Conservation (phyloP, 305 asterid species). For the Solanum chacoense region DNA sequence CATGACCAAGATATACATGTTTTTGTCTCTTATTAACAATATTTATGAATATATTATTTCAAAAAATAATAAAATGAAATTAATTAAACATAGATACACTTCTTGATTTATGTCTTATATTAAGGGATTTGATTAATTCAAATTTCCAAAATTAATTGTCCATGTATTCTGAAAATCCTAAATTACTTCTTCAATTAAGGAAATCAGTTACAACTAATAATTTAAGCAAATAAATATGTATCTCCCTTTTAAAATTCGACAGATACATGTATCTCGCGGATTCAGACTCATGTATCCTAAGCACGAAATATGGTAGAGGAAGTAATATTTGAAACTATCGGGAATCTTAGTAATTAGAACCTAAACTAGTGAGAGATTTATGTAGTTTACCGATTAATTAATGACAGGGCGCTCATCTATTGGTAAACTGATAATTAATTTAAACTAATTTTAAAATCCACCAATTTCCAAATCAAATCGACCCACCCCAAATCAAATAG, state of each 20-base stretch:
- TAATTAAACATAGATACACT: neutral
- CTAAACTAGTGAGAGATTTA: neutral
- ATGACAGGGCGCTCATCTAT: neutral
- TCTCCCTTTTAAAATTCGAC: neutral
- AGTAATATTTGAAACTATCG: neutral
- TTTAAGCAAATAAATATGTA: neutral
- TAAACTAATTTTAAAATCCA: neutral
- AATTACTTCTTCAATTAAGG: neutral
- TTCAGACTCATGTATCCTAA: neutral
- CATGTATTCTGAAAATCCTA: neutral
- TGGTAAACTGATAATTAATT: neutral
- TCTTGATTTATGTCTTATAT: neutral
- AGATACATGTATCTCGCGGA: neutral
- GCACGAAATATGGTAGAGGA: neutral
- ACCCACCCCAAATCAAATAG: neutral
- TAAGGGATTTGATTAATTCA: too few species aligned
- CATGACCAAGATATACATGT: too few species aligned
- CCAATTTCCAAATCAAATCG: neutral
- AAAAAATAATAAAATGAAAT: too few species aligned
- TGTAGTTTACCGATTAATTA: neutral
- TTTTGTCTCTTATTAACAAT: too few species aligned
- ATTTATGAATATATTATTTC: neutral
- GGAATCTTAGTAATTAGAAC: neutral
- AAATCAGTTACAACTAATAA: neutral
- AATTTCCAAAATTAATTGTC: neutral